Evolutionary conservation across 2,329 filamentous ascomycete genomes (phyloP).

Genomic region (Talaromyces albobiverticillius): DNA sequence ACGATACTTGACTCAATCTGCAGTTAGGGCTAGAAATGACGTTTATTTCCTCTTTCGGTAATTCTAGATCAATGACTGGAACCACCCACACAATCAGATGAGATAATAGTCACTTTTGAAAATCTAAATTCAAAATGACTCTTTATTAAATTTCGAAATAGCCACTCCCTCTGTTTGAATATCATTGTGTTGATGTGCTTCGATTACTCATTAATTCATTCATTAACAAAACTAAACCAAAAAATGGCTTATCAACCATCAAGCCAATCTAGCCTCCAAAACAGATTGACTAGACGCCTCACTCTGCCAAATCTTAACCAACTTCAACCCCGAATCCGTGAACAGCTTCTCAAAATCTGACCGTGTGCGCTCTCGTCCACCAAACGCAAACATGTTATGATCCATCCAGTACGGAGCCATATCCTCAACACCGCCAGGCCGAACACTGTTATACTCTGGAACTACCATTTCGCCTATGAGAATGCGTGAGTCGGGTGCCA

Average conservation of each 20-base stretch:
- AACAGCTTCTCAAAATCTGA: constrained; percentile 23
- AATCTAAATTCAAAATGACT: too few relatives aligned
- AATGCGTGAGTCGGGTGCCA: constrained; percentile 35
- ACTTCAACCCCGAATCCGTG: constrained; percentile 21
- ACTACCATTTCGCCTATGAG: constrained; percentile 46
- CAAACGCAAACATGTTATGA: constrained; percentile 28
- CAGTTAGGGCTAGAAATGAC: background rate
- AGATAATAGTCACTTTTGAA: background rate
- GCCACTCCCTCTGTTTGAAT: too few relatives aligned
- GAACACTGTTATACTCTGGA: constrained; percentile 22
- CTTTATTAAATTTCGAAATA: too few relatives aligned
- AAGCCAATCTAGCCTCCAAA: constrained; percentile 14
- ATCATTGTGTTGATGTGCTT: background rate
- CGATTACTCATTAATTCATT: background rate
- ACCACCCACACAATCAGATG: background rate
- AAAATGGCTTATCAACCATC: background rate
- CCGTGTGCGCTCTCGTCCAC: constrained; percentile 28
- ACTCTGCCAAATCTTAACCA: constrained; percentile 24
- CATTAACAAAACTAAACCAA: background rate
- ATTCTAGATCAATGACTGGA: background rate
- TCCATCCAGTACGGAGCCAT: constrained; percentile 29
- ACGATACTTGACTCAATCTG: background rate
- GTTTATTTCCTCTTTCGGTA: background rate
- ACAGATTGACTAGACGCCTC: constrained; percentile 17
- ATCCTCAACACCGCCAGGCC: constrained; percentile 21